Evolutionary conservation across 192 early-diverging fungal species (phyloP), one percentile per base, ranked within the genome.

Genomic region (Coemansia sp.): DNA sequence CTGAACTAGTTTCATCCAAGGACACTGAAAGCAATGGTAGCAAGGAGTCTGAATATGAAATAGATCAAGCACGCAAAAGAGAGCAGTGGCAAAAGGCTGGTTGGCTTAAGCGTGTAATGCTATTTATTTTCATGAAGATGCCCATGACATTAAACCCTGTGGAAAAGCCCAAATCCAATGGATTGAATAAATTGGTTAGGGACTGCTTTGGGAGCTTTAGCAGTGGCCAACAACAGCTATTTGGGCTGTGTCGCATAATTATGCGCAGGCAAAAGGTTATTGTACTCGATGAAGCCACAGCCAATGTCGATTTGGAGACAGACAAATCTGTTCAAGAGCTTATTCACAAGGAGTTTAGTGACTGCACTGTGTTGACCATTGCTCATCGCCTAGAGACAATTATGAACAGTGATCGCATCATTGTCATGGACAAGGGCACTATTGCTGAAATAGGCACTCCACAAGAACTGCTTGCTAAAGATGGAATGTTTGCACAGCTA

Each of bases 301-400:
- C 63, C 63, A 73, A 86, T 13, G 83, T 92, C 16, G 91, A 93
- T 51, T 22, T 75, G 46, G 68, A 67, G 22, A 74, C 72, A 0
- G 77, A 79, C 42, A 61, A 60, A n/a, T 27, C 24, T 7, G 71
- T 79, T 7, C 77, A 79, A 33, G 49, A 34, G 33, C 60, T 79
- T n/a, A 85, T 91, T 41, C 79, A 79, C 5, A 79, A 75, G 10
- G 70, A 87, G 51, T 89, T 90, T 70, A 68, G 62, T 4, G 65
- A 80, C 46, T 34, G 29, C 42, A 69, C 68, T 2, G 84, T 90
- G 20, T 59, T 90, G 10, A 87, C 87, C 29, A 90, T 90, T 63
- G 89, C 91, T 0, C 91, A 95, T 75, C 89, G 93, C 41, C 70
- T 92, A 40, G 90, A 92, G 44, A 92, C 91, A 1, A 80, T 89